Percentiles rank a stretch among this genome's conserved stretches.
Evolutionary conservation across 2,329 filamentous ascomycete genomes (phyloP).

Genomic region (Drechslerella dactyloides): DNA sequence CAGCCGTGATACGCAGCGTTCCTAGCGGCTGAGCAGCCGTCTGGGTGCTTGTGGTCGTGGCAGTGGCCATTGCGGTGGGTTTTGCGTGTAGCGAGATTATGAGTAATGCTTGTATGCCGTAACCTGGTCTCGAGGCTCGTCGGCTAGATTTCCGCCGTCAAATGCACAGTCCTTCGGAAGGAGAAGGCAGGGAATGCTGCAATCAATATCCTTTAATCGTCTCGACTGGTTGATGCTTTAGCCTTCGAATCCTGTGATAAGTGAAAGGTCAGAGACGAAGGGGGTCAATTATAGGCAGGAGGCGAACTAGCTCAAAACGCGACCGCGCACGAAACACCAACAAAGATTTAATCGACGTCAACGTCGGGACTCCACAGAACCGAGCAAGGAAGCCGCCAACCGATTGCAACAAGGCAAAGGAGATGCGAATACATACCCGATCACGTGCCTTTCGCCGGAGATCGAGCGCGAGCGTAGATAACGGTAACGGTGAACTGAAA

Average conservation of each 20-base stretch:
- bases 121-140: too few species aligned
- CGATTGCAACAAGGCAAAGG: background rate
- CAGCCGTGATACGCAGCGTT: slow-evolving; percentile 70
- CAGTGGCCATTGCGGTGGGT: slow-evolving; percentile 54
- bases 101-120: too few species aligned
- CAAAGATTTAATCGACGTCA: too few species aligned
- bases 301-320: background rate
- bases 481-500: too few species aligned
- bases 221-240: too few species aligned
- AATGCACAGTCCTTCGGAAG: too few species aligned
- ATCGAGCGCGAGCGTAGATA: background rate
- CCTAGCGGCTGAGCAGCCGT: slow-evolving; percentile 61
- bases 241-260: too few species aligned
- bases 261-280: background rate
- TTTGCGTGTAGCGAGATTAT: slow-evolving; percentile 14
- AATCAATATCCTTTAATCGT: too few species aligned
- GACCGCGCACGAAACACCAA: too few species aligned
- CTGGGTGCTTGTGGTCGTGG: slow-evolving; percentile 57
- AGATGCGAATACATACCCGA: background rate
- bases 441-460: background rate
- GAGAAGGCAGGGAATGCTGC: too few species aligned
- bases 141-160: too few species aligned
- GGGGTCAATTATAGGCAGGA: slow-evolving; percentile 14
- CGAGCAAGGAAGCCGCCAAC: background rate
- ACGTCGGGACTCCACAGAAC: too few species aligned